Evolutionary conservation across 441 rosid species (phyloP), one percentile per base, ranked within the genome.

Genomic region (Erodium trifolium): DNA sequence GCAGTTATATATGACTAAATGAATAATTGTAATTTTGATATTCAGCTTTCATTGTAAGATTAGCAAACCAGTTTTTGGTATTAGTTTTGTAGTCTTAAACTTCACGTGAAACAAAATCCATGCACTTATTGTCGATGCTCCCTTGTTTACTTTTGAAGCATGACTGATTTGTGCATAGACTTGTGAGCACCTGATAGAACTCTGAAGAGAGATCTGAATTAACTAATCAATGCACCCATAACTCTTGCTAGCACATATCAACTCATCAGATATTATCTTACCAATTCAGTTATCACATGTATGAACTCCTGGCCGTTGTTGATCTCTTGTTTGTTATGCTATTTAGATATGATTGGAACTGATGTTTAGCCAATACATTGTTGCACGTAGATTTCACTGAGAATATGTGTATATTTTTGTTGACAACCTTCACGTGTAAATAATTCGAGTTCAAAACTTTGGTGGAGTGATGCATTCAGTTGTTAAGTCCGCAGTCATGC

Each of bases 1-100:
- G 57, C 57, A 51, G 57, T 51, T 51, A 13, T 51, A 51, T 51
- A 51, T 51, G 57, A n/a, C 16, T 5, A 51, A 51, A 51, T 53
- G 18, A 16, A 16, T 53, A 45, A 51, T 51, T 14, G 17, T 51
- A 23, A 51, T 4, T 51, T 51, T 51, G n/a, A 51, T 51, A 51
- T 51, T 51, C 59, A 11, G 17, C 59, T 13, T 51, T 51, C 17
- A 13, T 14, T 51, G 4, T 51, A 23, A 23, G 27, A 23, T 23
- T 23, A 23, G 2, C 27, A 23, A 23, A 23, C 1, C 27, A 23
- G 27, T 23, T 23, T 23, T 51, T 51, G 18, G 17, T 16, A 5
- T 18, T 53, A 53, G 60, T 14, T n/a, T 53, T 16, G 18, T 53
- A 53, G 4, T 16, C 19, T 53, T 18, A 53, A 53, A 53, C 60